Conservation (phyloP, 2,329 filamentous ascomycete species). For the Dryadomyces quercus-mongolicae region DNA sequence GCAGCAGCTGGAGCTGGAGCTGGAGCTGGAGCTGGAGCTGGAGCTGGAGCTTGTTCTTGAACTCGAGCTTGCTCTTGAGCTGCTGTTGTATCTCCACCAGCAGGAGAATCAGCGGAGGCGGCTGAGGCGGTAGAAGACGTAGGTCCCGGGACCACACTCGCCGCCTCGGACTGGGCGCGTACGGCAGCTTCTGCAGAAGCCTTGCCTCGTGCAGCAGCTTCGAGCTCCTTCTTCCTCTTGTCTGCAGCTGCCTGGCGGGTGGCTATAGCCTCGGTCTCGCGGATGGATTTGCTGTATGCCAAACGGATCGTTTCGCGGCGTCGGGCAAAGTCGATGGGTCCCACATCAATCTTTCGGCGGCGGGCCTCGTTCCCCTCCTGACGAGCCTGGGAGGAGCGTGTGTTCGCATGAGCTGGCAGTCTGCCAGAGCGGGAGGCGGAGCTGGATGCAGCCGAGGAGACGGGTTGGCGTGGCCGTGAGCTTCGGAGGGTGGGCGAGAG, state of each 20-base stretch:
- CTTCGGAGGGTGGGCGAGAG: constrained; percentile 68
- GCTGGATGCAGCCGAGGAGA: constrained; percentile 44
- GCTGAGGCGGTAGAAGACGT: not conserved
- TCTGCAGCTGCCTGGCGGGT: constrained; percentile 41
- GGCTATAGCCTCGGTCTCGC: constrained; percentile 54
- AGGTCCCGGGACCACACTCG: not conserved
- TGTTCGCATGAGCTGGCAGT: constrained; percentile 4
- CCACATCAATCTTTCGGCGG: constrained; percentile 47
- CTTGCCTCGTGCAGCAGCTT: constrained; percentile 31
- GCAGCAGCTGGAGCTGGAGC: not conserved
- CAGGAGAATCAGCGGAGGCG: not conserved
- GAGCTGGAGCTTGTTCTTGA: not conserved
- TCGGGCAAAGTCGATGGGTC: constrained; percentile 75
- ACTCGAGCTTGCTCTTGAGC: too few species aligned
- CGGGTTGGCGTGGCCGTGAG: constrained; percentile 67
- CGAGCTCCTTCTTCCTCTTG: constrained; percentile 37
- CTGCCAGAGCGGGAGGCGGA: not conserved
- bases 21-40: not conserved
- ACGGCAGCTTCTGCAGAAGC: constrained; percentile 22
- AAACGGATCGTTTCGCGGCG: constrained; percentile 71
- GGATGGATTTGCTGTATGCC: constrained; percentile 74
- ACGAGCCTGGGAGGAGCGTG: constrained; percentile 17
- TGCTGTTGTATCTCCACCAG: not conserved
- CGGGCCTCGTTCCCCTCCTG: constrained; percentile 25
- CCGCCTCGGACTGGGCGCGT: constrained; percentile 17